These are phyloP conservation scores for Podospora bellae-mahoneyi DNA, from an alignment of 495 filamentous ascomycete genomes.

Conservation along the genomic window DNA sequence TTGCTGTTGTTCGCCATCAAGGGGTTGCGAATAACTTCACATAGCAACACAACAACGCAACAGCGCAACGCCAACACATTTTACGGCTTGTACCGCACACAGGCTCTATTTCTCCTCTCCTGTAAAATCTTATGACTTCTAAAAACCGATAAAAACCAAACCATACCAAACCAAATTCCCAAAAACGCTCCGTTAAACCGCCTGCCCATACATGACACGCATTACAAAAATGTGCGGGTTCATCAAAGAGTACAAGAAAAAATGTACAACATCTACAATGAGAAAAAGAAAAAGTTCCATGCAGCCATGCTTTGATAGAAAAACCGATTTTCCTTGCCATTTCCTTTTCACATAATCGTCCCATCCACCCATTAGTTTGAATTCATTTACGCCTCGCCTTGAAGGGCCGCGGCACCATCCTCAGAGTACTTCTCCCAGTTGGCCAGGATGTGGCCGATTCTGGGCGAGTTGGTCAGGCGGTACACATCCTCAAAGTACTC, in stretches of 20 bases:
- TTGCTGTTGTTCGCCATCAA: not conserved
- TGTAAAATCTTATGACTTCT: not conserved
- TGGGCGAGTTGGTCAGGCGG: slow-evolving; percentile 83
- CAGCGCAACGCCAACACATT: not conserved
- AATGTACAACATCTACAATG: not conserved
- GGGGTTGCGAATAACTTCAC: not conserved
- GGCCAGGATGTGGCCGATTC: slow-evolving; percentile 83
- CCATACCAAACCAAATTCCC: not conserved
- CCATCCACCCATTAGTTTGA: not conserved
- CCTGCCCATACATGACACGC: not conserved
- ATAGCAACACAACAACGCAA: not conserved
- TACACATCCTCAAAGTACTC: slow-evolving; percentile 99
- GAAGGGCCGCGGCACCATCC: slow-evolving; percentile 18
- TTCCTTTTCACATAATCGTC: not conserved
- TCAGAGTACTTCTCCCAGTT: slow-evolving; percentile 68
- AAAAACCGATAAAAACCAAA: not conserved
- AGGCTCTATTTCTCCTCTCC: not conserved
- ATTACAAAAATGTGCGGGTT: not conserved
- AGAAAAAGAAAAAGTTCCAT: not conserved
- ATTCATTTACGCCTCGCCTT: not conserved
- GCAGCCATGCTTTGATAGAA: not conserved
- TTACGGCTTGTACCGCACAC: not conserved
- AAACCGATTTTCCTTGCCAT: not conserved
- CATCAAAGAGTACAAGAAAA: not conserved
- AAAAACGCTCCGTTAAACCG: not conserved